Conservation (phyloP, 179 eudicot genomes). For the Beta macrorhiza region DNA sequence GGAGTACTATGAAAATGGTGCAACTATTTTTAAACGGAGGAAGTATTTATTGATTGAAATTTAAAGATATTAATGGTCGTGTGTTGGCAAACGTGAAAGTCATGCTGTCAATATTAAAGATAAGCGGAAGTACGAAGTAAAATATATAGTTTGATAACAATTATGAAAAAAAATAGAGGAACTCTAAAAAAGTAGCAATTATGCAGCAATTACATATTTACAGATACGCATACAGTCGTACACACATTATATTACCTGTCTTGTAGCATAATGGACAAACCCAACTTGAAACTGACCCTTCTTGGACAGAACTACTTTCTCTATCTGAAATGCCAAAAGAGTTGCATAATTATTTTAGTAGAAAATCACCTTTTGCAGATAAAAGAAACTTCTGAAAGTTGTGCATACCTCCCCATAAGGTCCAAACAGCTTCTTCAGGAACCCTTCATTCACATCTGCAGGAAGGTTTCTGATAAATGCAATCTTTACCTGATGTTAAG, state of each 20-base stretch:
- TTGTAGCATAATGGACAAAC: slow-evolving; percentile 52
- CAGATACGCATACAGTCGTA: too few species aligned
- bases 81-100: too few species aligned
- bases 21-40: too few species aligned
- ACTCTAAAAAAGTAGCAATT: too few species aligned
- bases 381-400: slow-evolving; percentile 4
- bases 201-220: too few species aligned
- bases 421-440: slow-evolving; percentile 52
- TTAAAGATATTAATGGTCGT: too few species aligned
- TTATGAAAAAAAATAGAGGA: too few species aligned
- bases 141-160: too few species aligned
- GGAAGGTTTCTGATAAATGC: slow-evolving; percentile 72
- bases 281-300: slow-evolving; percentile 57
- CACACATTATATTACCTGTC: slow-evolving; percentile 39
- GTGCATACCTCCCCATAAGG: slow-evolving; percentile 57
- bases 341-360: slow-evolving; percentile 6
- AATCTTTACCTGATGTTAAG: slow-evolving; percentile 47
- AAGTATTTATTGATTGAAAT: too few species aligned
- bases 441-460: slow-evolving; percentile 51
- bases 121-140: too few species aligned
- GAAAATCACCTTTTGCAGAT: neutral
- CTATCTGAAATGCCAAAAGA: slow-evolving; percentile 52
- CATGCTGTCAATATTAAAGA: too few species aligned
- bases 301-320: slow-evolving; percentile 56
- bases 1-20: too few species aligned